Percentiles rank a stretch among this genome's conserved stretches.
Conservation (phyloP, 2,329 filamentous ascomycete genomes). For the Phaeosphaeriaceae sp. region DNA sequence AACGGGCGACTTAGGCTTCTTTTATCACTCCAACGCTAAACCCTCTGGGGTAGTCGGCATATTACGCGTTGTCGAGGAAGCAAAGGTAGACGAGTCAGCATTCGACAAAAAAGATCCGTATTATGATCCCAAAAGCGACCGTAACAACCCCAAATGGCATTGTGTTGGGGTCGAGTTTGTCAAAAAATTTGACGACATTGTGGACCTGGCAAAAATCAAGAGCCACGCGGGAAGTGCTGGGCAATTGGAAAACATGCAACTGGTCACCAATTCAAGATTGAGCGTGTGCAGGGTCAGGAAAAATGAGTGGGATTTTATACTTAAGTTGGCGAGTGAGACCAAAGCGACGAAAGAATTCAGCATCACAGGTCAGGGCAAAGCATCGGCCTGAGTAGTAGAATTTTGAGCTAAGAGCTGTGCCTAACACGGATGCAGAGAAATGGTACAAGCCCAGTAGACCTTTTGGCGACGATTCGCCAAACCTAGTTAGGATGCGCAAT, state of each 20-base stretch:
- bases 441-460: slow-evolving; percentile 44
- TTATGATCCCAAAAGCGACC: slow-evolving; percentile 78
- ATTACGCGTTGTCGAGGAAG: slow-evolving; percentile 88
- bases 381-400: slow-evolving; percentile 56
- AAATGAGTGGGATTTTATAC: slow-evolving; percentile 70
- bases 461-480: slow-evolving; percentile 38
- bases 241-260: slow-evolving; percentile 76
- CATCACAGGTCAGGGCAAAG: neutral
- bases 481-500: slow-evolving; percentile 49
- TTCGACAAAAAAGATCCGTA: slow-evolving; percentile 77
- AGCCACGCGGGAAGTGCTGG: slow-evolving; percentile 62
- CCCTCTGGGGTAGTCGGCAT: slow-evolving; percentile 84
- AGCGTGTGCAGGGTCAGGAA: slow-evolving; percentile 75
- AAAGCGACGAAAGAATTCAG: neutral
- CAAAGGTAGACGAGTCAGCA: slow-evolving; percentile 77
- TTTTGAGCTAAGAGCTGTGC: slow-evolving; percentile 52
- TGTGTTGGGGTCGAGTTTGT: slow-evolving; percentile 88
- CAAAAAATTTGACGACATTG: slow-evolving; percentile 75
- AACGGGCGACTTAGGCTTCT: slow-evolving; percentile 89
- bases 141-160: slow-evolving; percentile 78
- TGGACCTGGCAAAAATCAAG: slow-evolving; percentile 75
- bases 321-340: slow-evolving; percentile 53
- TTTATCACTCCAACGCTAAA: slow-evolving; percentile 96
- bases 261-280: slow-evolving; percentile 80
- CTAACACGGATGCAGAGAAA: slow-evolving; percentile 51